Base-by-base conservation (phyloP, 2,329 filamentous ascomycete genomes). In the Hypomyces perniciosus region DNA sequence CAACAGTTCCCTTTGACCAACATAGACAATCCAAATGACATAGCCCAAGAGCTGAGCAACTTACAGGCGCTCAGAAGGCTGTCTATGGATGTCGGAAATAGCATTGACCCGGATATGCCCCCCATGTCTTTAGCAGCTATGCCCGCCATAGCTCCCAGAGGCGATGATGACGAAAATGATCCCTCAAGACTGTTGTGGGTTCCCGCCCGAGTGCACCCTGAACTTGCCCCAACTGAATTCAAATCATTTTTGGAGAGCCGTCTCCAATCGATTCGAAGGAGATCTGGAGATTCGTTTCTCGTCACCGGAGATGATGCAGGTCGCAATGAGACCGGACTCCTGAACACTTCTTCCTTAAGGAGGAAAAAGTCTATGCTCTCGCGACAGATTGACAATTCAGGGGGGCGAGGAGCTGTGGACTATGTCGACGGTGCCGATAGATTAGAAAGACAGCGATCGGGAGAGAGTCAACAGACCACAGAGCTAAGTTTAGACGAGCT, bases 331-430 rank as follows among this genome's bases (percentile, higher is more conserved):
- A 80, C 70, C 65, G 80, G 80, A 33, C 10, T 46, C 8, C 20
- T 42, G 8, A 38, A 35, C 20, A 35, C 50, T 13, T 80, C 70
- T 12, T 79, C 86, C 37, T 66, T 97, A 56, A 79, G 84, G 59
- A 81, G 93, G 61, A 96, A 95, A 69, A 96, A 93, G 69, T 97
- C 92, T 0, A 96, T 95, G 88, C 76, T 99, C 5, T 97, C 92
- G 5, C 81, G 86, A 52, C 91, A 97, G 66, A 88, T 99, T 53
- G 88, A 96, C 59, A 87, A 81, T 57, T 81, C 83, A 4, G 77
- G 78, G 7, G 78, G 78, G 0, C 71, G 71, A 53, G 76, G 72
- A 27, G 75, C 71, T 13, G 77, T 81, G 35, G 84, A 82, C 37
- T 95, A 93, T 65, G 77, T 86, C 55, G 90, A 96, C 71, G 91